Evolutionary conservation across 2,329 filamentous ascomycete genomes (phyloP).

Genomic region (Phoma sp.): DNA sequence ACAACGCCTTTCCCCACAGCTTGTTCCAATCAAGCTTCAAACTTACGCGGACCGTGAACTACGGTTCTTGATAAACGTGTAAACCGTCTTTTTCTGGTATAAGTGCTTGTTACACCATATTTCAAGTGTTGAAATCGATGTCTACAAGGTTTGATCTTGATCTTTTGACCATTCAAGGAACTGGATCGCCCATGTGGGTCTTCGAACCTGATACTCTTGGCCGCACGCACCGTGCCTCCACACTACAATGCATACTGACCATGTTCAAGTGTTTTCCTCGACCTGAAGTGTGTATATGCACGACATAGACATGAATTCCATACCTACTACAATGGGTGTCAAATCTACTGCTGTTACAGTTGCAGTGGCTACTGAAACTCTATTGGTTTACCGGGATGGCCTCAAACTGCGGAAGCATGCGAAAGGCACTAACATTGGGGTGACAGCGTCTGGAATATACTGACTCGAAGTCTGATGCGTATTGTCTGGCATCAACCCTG

Average conservation of each 20-base stretch:
- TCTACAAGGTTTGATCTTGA: not conserved
- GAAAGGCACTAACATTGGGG: not conserved
- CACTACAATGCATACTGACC: not conserved
- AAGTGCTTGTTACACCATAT: not conserved
- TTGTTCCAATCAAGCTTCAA: not conserved
- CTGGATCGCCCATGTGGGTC: slow-evolving; percentile 1
- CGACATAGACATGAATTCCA: not conserved
- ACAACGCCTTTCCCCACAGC: not conserved
- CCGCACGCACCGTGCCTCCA: not conserved
- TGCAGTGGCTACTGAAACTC: slow-evolving; percentile 9
- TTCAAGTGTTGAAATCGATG: not conserved
- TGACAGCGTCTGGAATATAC: not conserved
- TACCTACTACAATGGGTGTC: not conserved
- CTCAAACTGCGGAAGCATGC: slow-evolving; percentile 14
- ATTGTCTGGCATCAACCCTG: slow-evolving; percentile 12
- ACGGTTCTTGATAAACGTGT: not conserved
- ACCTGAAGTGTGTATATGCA: not conserved
- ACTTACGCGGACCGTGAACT: not conserved
- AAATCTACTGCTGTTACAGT: not conserved
- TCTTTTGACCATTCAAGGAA: not conserved
- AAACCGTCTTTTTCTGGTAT: not conserved
- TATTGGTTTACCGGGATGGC: not conserved
- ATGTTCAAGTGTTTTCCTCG: not conserved
- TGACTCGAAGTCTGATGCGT: slow-evolving; percentile 1
- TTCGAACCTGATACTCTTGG: not conserved